Percentiles rank a stretch among this genome's conserved stretches.
phyloP scores from a whole-genome alignment of 441 rosid species.

The Kokia cookei region DNA sequence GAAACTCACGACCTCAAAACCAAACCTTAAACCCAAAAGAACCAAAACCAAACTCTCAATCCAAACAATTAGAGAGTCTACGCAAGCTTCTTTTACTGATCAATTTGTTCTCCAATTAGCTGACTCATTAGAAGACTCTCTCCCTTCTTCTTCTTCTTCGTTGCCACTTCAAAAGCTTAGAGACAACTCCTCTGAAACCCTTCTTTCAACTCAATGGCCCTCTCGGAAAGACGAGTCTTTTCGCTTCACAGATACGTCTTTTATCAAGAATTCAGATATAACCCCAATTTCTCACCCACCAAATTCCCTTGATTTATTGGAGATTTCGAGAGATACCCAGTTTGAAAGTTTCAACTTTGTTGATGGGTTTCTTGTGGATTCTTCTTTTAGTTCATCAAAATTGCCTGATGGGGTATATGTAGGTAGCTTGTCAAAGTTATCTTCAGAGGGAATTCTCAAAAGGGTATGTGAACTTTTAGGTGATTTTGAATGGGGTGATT shows the following conservation, averaged over 20 bases:
- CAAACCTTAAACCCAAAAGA: constrained; percentile 24
- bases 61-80: constrained; percentile 13
- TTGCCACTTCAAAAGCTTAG: constrained; percentile 58
- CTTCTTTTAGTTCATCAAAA: constrained; percentile 33
- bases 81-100: constrained; percentile 62
- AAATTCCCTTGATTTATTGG: constrained; percentile 16
- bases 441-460: constrained; percentile 30
- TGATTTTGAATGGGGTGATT: constrained; percentile 64
- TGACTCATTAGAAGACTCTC: constrained; percentile 78
- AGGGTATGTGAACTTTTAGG: constrained; percentile 38
- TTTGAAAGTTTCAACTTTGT: constrained; percentile 42
- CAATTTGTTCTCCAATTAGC: constrained; percentile 83
- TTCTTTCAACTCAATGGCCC: constrained; percentile 82
- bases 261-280: constrained; percentile 54
- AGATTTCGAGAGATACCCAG: constrained; percentile 31
- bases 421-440: constrained; percentile 49
- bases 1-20: constrained; percentile 13
- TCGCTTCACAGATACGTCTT: constrained; percentile 78
- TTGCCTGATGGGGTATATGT: constrained; percentile 71
- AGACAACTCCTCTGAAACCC: constrained; percentile 55
- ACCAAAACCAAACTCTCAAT: constrained; percentile 26
- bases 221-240: constrained; percentile 80
- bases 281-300: constrained; percentile 53
- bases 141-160: constrained; percentile 35
- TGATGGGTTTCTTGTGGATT: constrained; percentile 66